Conservation (phyloP, 805 yeast species). For the Starmerella roubikii region DNA sequence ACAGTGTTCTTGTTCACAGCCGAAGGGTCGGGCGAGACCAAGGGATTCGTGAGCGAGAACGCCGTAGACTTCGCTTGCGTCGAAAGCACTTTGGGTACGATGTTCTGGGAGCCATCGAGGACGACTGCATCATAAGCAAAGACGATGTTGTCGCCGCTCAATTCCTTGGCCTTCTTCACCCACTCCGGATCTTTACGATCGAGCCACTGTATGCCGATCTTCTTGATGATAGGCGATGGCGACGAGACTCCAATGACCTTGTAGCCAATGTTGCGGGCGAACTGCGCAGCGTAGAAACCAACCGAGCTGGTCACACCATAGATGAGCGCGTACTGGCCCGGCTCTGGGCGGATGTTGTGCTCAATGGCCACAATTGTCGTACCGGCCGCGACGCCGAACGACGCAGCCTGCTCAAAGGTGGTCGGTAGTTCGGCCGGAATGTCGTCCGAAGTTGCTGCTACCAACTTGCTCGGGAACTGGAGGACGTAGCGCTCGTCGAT, state of each 20-base stretch:
- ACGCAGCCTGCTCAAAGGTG: constrained; percentile 52
- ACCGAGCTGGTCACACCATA: constrained; percentile 49
- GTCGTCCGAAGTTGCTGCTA: constrained; percentile 19
- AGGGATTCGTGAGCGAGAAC: constrained; percentile 3
- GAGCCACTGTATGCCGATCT: constrained; percentile 1
- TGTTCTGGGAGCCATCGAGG: constrained; percentile 10
- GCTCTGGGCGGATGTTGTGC: constrained; percentile 10
- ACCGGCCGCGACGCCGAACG: constrained; percentile 39
- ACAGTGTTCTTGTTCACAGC: neutral
- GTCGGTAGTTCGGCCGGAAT: constrained; percentile 30
- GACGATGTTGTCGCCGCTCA: constrained; percentile 18
- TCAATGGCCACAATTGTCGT: constrained; percentile 35
- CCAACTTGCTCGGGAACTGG: constrained; percentile 19
- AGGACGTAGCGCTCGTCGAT: constrained; percentile 29
- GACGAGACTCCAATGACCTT: constrained; percentile 41
- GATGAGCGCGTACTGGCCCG: constrained; percentile 18
- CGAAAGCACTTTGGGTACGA: constrained; percentile 18
- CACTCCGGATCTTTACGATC: constrained; percentile 34
- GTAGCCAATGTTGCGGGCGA: constrained; percentile 39
- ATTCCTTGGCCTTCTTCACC: constrained; percentile 29
- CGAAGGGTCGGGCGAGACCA: constrained; percentile 1
- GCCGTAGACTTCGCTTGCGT: neutral
- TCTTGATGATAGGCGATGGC: constrained; percentile 7
- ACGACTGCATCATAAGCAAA: constrained; percentile 22
- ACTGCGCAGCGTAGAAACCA: constrained; percentile 45